Evolutionary conservation across 2,329 filamentous ascomycete species (phyloP).

Genomic region (Bipolaris sorokiniana): DNA sequence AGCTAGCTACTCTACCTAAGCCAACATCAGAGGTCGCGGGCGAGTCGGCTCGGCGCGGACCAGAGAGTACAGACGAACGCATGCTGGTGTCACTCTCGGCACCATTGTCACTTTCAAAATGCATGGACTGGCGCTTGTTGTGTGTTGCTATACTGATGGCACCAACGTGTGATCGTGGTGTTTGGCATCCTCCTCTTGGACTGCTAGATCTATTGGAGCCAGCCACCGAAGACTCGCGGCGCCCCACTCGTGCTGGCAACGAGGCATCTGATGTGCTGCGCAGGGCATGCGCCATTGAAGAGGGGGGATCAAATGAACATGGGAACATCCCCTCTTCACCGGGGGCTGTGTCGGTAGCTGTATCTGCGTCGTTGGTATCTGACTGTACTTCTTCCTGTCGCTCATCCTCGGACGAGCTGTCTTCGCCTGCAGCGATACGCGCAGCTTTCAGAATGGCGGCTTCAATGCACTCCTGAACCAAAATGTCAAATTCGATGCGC

Average conservation of each 20-base stretch:
- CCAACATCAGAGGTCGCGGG: constrained; percentile 82
- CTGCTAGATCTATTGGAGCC: constrained; percentile 87
- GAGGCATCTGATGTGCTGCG: constrained; percentile 61
- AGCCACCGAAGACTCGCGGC: constrained; percentile 66
- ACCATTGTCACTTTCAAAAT: constrained; percentile 81
- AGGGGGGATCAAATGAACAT: constrained; percentile 63
- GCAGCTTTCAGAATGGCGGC: constrained; percentile 89
- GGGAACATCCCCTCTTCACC: constrained; percentile 63
- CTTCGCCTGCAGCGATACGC: constrained; percentile 80
- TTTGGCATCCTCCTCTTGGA: constrained; percentile 81
- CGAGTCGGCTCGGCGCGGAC: constrained; percentile 79
- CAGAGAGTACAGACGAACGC: constrained; percentile 77
- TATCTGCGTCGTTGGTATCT: constrained; percentile 51
- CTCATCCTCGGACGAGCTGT: constrained; percentile 73
- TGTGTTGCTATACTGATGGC: constrained; percentile 63
- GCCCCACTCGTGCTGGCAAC: constrained; percentile 53
- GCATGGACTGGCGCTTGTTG: constrained; percentile 76
- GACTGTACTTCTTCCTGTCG: constrained; percentile 54
- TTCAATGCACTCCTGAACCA: constrained; percentile 95
- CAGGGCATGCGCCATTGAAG: constrained; percentile 63
- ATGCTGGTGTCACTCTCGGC: constrained; percentile 89
- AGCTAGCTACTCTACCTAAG: constrained; percentile 76
- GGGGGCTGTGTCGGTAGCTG: constrained; percentile 20
- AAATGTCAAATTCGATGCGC: constrained; percentile 86
- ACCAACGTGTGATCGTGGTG: constrained; percentile 80